phyloP scores from a whole-genome alignment of 2,329 filamentous ascomycete species.

The Colletotrichum zoysiae region DNA sequence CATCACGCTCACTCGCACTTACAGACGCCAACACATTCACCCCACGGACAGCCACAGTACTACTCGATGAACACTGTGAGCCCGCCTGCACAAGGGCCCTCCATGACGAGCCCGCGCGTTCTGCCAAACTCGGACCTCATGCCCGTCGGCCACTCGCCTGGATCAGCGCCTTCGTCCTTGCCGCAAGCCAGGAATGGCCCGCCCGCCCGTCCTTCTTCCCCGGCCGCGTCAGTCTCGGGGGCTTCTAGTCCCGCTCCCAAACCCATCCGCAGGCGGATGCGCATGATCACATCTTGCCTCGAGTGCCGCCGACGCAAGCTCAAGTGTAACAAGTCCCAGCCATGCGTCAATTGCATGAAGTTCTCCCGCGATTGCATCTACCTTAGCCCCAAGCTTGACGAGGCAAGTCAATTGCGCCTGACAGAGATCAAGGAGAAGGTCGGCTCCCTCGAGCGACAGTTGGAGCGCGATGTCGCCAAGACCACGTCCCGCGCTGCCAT shows the following conservation, averaged over 20 bases:
- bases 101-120: slow-evolving; percentile 37
- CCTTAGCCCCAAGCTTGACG: slow-evolving; percentile 75
- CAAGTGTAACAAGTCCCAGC: slow-evolving; percentile 80
- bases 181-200: slow-evolving; percentile 22
- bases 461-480: slow-evolving; percentile 76
- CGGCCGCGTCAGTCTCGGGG: slow-evolving; percentile 19
- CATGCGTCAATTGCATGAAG: slow-evolving; percentile 76
- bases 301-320: slow-evolving; percentile 82
- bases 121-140: slow-evolving; percentile 37
- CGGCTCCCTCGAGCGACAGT: slow-evolving; percentile 75
- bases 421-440: slow-evolving; percentile 85
- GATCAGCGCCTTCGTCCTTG: slow-evolving; percentile 28
- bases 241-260: slow-evolving; percentile 46
- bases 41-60: slow-evolving; percentile 40
- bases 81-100: slow-evolving; percentile 19
- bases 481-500: slow-evolving; percentile 49
- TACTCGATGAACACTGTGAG: slow-evolving; percentile 38
- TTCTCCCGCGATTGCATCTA: slow-evolving; percentile 70
- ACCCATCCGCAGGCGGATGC: slow-evolving; percentile 70
- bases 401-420: slow-evolving; percentile 76
- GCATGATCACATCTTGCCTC: slow-evolving; percentile 77
- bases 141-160: slow-evolving; percentile 34
- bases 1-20: slow-evolving; percentile 27
- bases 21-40: slow-evolving; percentile 30
- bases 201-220: slow-evolving; percentile 20